These are phyloP conservation scores for Podospora sp. DNA, from an alignment of 495 filamentous ascomycete species.

Conservation along the genomic window DNA sequence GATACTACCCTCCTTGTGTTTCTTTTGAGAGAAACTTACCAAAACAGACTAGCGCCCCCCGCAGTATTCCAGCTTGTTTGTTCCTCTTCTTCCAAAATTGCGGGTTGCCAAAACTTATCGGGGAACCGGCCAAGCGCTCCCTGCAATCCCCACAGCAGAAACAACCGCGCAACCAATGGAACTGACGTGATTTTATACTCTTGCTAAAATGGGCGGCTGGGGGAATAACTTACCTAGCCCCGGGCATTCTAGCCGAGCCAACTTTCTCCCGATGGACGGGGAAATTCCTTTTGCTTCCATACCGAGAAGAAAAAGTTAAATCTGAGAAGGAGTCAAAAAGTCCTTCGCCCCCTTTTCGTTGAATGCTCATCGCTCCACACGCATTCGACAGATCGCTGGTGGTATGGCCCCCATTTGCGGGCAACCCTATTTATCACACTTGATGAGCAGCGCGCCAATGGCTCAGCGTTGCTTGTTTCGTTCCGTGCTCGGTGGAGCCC, in stretches of 20 bases:
- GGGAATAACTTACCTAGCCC: neutral
- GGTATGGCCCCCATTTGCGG: neutral
- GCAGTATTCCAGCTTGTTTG: neutral
- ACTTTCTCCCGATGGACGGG: neutral
- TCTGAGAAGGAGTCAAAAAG: no score
- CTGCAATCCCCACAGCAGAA: neutral
- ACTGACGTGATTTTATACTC: slow-evolving; percentile 9
- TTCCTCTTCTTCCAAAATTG: neutral
- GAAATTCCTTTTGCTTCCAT: neutral
- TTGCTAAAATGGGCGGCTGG: slow-evolving; percentile 1
- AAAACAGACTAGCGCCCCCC: neutral
- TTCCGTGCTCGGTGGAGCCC: slow-evolving; percentile 8
- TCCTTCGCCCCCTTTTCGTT: neutral
- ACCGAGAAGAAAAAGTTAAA: no score
- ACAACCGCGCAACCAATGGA: neutral
- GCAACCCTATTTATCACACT: neutral
- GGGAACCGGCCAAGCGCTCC: slow-evolving; percentile 17
- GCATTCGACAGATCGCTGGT: neutral
- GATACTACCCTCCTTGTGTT: neutral
- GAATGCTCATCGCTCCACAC: neutral
- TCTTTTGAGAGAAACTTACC: neutral
- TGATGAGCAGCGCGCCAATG: neutral
- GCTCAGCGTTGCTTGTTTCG: slow-evolving; percentile 13
- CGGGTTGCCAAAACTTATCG: neutral
- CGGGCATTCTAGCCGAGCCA: slow-evolving; percentile 15